Evolutionary conservation across 78 protist genomes (phyloP), one percentile per base, ranked within the genome.

Genomic region (Dictyostelium brefeldianum): DNA sequence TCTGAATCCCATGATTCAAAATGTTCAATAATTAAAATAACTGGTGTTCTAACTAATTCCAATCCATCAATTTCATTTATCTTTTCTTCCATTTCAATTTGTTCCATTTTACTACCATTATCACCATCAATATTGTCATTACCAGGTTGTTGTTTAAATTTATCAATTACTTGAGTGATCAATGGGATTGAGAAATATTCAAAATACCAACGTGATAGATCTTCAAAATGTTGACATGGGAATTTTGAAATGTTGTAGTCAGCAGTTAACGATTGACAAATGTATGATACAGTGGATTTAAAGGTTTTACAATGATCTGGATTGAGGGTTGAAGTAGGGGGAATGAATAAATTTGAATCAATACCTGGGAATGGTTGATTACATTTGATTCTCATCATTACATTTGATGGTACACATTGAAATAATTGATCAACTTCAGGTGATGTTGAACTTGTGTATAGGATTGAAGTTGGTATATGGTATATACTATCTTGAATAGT

Each of bases 1-100:
- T 36, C 25, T 11, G 46, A 41, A 46, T 84, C 41, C 91, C 91
- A 84, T 8, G 65, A 12, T 59, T 84, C 91, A 57, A 84, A 74
- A 4, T 54, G 5, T 31, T 74, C 91, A 43, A 84, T 74, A 1
- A n/a, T 17, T 6, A 74, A 36, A 14, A 84, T 59, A 14, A 84
- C 54, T 5, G 91, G 91, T 4, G 69, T 69, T 59, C 82, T 71
- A 22, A 36, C 46, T 14, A 84, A 27, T 17, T 54, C 77, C 2
- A 43, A 3, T 9, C n/a, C 8, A n/a, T 51, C 18, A 29, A 71
- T 7, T 20, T 56, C 8, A 0, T 27, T 62, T n/a, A 51, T 12
- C n/a, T 51, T 51, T 51, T 51, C 56, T 51, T 51, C 15, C 56
- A 8, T 4, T 51, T 8, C 15, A 51, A 36, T 36, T 36, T 36